A percentile compares a stretch with the other conserved stretches of the same genome.
These are phyloP conservation scores for Byssochlamys sp. DNA, from an alignment of 2,329 filamentous ascomycete genomes.

Conservation along the genomic window DNA sequence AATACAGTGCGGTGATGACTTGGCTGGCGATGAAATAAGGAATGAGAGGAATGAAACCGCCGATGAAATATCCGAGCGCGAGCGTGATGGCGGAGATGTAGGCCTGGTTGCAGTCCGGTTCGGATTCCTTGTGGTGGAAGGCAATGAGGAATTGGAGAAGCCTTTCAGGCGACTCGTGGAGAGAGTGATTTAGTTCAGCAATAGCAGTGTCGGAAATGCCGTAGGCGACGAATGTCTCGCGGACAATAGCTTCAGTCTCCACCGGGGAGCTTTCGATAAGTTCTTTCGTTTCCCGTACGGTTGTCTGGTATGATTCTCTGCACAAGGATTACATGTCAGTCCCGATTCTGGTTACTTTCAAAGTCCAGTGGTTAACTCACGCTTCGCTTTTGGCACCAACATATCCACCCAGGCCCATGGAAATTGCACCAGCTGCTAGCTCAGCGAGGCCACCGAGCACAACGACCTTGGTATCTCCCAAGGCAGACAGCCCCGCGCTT, in stretches of 20 bases:
- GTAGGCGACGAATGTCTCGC: slow-evolving; percentile 33
- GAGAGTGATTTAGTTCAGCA: slow-evolving; percentile 25
- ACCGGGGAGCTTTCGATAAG: slow-evolving; percentile 29
- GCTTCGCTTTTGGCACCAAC: slow-evolving; percentile 47
- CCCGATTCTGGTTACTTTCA: background rate
- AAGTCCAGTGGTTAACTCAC: slow-evolving; percentile 21
- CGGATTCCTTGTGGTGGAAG: slow-evolving; percentile 39
- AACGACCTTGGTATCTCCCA: slow-evolving; percentile 57
- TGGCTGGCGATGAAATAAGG: slow-evolving; percentile 55
- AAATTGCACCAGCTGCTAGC: slow-evolving; percentile 66
- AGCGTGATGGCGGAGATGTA: slow-evolving; percentile 54
- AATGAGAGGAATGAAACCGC: slow-evolving; percentile 60
- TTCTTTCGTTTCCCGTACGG: slow-evolving; percentile 34
- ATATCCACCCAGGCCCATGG: slow-evolving; percentile 68
- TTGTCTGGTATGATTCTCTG: slow-evolving; percentile 38
- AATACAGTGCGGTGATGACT: slow-evolving; percentile 42
- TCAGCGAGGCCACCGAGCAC: slow-evolving; percentile 66
- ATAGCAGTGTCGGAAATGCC: slow-evolving; percentile 29
- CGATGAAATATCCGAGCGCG: slow-evolving; percentile 59
- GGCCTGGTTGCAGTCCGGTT: slow-evolving; percentile 37
- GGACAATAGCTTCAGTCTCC: slow-evolving; percentile 31
- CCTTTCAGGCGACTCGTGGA: slow-evolving; percentile 29
- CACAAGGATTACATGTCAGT: slow-evolving; percentile 2
- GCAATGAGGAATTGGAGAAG: slow-evolving; percentile 40
- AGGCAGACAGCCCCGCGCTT: slow-evolving; percentile 56